Conservation (phyloP, 768 basidiomycete genomes). For the Leucosporidium creatinivorum region DNA sequence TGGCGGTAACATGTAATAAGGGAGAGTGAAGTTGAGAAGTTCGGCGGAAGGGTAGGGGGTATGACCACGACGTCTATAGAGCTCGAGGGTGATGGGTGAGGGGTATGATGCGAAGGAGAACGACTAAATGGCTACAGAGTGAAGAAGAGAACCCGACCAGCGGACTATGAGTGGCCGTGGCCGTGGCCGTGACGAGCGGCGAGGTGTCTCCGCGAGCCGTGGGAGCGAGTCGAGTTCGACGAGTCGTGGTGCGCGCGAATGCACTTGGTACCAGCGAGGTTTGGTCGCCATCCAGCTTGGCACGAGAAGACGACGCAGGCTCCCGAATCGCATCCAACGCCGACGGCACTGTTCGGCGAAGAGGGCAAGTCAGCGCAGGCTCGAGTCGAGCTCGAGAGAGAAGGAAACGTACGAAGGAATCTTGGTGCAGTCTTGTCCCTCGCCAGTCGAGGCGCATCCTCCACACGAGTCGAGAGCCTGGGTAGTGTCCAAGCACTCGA, state of each 20-base stretch:
- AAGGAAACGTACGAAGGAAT: slow-evolving; percentile 63
- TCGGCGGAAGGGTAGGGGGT: not conserved
- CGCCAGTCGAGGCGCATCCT: slow-evolving; percentile 59
- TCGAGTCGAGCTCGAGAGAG: not conserved
- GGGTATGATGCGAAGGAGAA: too few species aligned
- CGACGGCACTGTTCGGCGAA: slow-evolving; percentile 36
- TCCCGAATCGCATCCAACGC: slow-evolving; percentile 40
- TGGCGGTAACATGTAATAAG: too few species aligned
- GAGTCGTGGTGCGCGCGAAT: slow-evolving; percentile 11
- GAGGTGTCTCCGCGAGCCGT: slow-evolving; percentile 6
- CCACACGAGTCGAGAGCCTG: slow-evolving; percentile 66
- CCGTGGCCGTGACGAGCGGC: slow-evolving; percentile 2
- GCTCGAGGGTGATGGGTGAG: too few species aligned
- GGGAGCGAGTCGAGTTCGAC: not conserved
- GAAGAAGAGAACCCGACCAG: not conserved
- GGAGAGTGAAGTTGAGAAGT: not conserved
- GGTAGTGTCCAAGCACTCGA: slow-evolving; percentile 50
- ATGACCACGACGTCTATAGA: not conserved
- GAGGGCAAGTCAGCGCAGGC: not conserved
- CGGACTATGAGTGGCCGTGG: not conserved
- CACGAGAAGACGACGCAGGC: slow-evolving; percentile 44
- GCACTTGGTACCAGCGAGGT: slow-evolving; percentile 18
- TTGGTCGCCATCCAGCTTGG: slow-evolving; percentile 18
- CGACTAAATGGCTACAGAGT: not conserved
- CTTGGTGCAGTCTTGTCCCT: slow-evolving; percentile 63